A percentile compares a stretch with the other conserved stretches of the same genome.
Conservation (phyloP, 306 rosid genomes). For the Bauhinia variegata region DNA sequence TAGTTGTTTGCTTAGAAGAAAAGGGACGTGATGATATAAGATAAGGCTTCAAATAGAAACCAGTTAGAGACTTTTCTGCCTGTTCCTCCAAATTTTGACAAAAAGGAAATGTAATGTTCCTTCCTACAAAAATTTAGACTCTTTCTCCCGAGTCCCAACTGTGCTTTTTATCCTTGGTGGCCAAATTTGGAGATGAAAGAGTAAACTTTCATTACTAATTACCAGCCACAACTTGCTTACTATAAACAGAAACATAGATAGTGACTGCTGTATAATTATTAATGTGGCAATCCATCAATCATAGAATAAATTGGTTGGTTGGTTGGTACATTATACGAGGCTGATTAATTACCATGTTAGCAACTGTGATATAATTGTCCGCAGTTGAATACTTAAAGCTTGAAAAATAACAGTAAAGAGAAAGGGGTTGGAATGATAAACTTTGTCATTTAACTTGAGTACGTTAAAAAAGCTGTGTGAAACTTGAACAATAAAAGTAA, state of each 20-base stretch:
- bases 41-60: constrained; percentile 38
- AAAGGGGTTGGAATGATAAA: constrained; percentile 17
- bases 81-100: constrained; percentile 14
- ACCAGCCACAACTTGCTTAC: constrained; percentile 13
- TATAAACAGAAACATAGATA: constrained; percentile 16
- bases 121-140: too few species aligned
- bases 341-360: too few species aligned
- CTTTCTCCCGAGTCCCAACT: too few species aligned
- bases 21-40: constrained; percentile 33
- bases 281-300: too few species aligned
- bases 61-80: constrained; percentile 13
- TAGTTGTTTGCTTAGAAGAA: constrained; percentile 1
- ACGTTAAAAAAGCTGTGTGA: constrained; percentile 43
- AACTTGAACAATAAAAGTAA: constrained; percentile 12
- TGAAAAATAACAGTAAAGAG: neutral
- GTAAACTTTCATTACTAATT: constrained; percentile 24
- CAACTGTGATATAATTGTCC: too few species aligned
- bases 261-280: too few species aligned
- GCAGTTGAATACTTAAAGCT: too few species aligned
- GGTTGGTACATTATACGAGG: too few species aligned
- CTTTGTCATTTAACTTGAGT: constrained; percentile 33
- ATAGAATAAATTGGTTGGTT: too few species aligned
- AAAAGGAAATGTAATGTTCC: too few species aligned
- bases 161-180: neutral
- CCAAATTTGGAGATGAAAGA: constrained; percentile 6